These are phyloP conservation scores for Pichia manshurica DNA, from an alignment of 805 yeast species.

Conservation along the genomic window DNA sequence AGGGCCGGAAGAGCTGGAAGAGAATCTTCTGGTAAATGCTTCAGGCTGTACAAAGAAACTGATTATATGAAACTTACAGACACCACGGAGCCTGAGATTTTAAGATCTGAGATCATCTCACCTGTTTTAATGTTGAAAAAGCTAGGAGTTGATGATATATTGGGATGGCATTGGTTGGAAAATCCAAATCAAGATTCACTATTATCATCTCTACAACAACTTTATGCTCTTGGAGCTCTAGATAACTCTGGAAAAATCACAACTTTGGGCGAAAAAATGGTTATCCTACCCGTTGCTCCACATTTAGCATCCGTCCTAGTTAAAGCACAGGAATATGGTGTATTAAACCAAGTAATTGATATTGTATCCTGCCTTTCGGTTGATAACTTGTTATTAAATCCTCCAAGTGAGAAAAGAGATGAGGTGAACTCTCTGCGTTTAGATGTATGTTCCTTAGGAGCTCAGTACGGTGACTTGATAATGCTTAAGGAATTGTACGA, in stretches of 20 bases:
- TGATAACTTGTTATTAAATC: conserved; percentile 77
- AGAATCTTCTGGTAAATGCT: conserved; percentile 88
- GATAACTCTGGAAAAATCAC: conserved; percentile 75
- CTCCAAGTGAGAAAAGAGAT: conserved; percentile 74
- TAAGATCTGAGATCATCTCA: conserved; percentile 76
- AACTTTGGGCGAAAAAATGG: conserved; percentile 75
- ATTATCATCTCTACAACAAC: conserved; percentile 67
- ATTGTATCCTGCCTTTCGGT: conserved; percentile 91
- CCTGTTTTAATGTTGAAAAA: conserved; percentile 81
- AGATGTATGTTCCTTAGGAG: conserved; percentile 65
- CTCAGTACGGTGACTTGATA: conserved; percentile 73
- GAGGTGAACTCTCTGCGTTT: conserved; percentile 74
- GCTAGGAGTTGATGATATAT: conserved; percentile 74
- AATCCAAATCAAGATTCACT: conserved; percentile 79
- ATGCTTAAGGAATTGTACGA: conserved; percentile 75
- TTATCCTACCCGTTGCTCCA: conserved; percentile 86
- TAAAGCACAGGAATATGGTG: conserved; percentile 48
- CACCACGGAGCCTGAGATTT: conserved; percentile 91
- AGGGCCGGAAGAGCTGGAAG: conserved; percentile 99
- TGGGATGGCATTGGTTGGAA: conserved; percentile 90
- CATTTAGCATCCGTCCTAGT: conserved; percentile 82
- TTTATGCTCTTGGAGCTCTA: conserved; percentile 74
- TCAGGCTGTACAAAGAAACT: conserved; percentile 70
- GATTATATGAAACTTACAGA: conserved; percentile 57
- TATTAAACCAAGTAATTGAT: conserved; percentile 66